phyloP scores from a whole-genome alignment of 2,329 filamentous ascomycete species.

The Colletotrichum sojae region DNA sequence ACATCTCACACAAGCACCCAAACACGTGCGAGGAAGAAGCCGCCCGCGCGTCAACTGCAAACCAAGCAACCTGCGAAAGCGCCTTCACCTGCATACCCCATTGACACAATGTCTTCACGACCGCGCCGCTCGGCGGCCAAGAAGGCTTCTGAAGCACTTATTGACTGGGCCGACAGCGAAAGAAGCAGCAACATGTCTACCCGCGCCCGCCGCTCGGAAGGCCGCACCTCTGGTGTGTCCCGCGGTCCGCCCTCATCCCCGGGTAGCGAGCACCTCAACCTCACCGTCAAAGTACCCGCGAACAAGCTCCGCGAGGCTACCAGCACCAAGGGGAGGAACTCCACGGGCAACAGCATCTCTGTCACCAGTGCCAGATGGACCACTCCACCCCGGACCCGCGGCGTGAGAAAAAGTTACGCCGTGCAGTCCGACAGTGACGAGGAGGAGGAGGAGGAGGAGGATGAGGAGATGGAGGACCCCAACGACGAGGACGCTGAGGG shows the following conservation, averaged over 20 bases:
- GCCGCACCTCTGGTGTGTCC: constrained; percentile 59
- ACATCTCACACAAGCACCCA: constrained; percentile 20
- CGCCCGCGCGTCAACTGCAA: constrained; percentile 8
- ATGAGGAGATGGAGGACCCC: constrained; percentile 51
- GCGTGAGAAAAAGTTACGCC: constrained; percentile 72
- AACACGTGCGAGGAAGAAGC: constrained; percentile 7
- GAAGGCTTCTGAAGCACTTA: constrained; percentile 60
- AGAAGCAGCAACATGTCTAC: constrained; percentile 63
- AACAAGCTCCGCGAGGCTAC: constrained; percentile 67
- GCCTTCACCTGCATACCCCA: constrained; percentile 17
- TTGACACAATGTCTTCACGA: constrained; percentile 59
- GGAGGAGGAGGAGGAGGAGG: constrained; percentile 58
- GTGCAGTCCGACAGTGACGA: constrained; percentile 69
- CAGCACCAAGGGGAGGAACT: constrained; percentile 53
- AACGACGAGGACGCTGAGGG: constrained; percentile 48
- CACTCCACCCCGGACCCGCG: constrained; percentile 66
- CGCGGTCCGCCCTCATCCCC: constrained; percentile 63
- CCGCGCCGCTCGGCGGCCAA: constrained; percentile 62
- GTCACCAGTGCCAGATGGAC: constrained; percentile 52
- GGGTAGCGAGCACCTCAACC: constrained; percentile 61
- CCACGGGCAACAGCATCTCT: constrained; percentile 47
- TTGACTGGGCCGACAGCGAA: constrained; percentile 64
- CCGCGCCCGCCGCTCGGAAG: constrained; percentile 63
- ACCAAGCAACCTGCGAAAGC: constrained; percentile 21
- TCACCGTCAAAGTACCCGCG: constrained; percentile 67